These are phyloP conservation scores for Ganoderma boninense DNA, from an alignment of 1,284 basidiomycete species.

Conservation along the genomic window DNA sequence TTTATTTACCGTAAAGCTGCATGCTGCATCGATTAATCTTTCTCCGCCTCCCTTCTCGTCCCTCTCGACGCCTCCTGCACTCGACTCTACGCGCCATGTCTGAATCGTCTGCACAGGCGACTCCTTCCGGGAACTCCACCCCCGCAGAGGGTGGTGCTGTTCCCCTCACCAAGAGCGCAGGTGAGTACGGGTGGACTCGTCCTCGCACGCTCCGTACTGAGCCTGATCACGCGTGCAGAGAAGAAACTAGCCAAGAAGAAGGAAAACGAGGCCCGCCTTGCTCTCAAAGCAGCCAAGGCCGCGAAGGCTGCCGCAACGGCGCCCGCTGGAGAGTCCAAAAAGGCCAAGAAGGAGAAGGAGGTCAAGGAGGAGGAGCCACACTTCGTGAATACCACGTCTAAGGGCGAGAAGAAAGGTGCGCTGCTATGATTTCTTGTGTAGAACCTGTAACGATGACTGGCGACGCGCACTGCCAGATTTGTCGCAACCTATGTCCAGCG, in stretches of 20 bases:
- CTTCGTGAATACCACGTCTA: conserved; percentile 88
- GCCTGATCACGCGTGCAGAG: conserved; percentile 20
- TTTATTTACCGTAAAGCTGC: conserved; percentile 28
- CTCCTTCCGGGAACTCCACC: conserved; percentile 19
- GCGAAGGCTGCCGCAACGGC: conserved; percentile 57
- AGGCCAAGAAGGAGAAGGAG: conserved; percentile 80
- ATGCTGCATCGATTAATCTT: conserved; percentile 33
- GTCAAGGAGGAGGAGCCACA: conserved; percentile 67
- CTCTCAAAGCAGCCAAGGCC: conserved; percentile 82
- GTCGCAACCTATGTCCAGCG: conserved; percentile 85
- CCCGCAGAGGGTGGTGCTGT: conserved; percentile 29
- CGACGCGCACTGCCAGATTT: conserved; percentile 65
- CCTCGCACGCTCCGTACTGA: too few species aligned
- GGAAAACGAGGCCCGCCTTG: conserved; percentile 61
- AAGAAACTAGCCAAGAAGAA: conserved; percentile 59
- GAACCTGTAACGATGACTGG: background rate
- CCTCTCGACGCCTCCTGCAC: conserved; percentile 22
- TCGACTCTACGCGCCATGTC: conserved; percentile 35
- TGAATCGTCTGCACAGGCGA: conserved; percentile 23
- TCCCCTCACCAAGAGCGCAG: conserved; percentile 42
- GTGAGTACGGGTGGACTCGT: conserved; percentile 28
- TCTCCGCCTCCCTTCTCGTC: conserved; percentile 20
- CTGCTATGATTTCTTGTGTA: conserved; percentile 8
- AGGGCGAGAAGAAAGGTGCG: conserved; percentile 90
- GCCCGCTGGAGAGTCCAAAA: conserved; percentile 63